Conservation (phyloP, 768 basidiomycete species). For the Ephemerocybe angulata region DNA sequence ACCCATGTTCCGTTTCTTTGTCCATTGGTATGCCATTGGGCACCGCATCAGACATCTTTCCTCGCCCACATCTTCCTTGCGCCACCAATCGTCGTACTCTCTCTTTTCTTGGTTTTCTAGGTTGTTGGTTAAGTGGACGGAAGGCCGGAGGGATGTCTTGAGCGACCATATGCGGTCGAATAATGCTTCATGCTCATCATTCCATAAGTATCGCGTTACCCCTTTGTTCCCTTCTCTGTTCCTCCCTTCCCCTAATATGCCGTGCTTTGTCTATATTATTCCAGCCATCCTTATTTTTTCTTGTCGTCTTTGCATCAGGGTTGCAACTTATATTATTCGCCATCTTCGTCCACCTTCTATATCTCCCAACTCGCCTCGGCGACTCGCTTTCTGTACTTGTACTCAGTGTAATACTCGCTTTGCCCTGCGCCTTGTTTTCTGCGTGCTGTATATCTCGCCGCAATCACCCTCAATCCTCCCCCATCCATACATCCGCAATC, state of each 20-base stretch:
- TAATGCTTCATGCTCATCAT: neutral
- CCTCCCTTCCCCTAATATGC: neutral
- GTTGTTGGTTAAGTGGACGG: neutral
- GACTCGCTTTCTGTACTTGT: neutral
- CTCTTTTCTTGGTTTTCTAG: neutral
- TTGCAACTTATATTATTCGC: too few species aligned
- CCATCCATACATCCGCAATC: neutral
- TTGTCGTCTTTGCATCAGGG: too few species aligned
- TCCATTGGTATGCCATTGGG: neutral
- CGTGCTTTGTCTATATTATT: too few species aligned
- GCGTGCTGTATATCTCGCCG: too few species aligned
- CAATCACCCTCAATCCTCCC: neutral
- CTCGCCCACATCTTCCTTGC: neutral
- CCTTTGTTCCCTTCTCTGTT: neutral
- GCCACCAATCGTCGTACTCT: neutral
- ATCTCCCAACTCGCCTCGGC: too few species aligned
- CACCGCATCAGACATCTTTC: neutral
- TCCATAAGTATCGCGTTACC: too few species aligned
- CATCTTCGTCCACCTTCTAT: too few species aligned
- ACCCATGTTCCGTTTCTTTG: slow-evolving; percentile 3
- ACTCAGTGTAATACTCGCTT: neutral
- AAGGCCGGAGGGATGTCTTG: neutral
- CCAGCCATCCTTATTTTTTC: too few species aligned
- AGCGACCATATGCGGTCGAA: neutral
- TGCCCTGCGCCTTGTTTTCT: neutral